Evolutionary conservation across 148 eudicot genomes (phyloP), one percentile per base, ranked within the genome.

Genomic region (Diospyros lotus): DNA sequence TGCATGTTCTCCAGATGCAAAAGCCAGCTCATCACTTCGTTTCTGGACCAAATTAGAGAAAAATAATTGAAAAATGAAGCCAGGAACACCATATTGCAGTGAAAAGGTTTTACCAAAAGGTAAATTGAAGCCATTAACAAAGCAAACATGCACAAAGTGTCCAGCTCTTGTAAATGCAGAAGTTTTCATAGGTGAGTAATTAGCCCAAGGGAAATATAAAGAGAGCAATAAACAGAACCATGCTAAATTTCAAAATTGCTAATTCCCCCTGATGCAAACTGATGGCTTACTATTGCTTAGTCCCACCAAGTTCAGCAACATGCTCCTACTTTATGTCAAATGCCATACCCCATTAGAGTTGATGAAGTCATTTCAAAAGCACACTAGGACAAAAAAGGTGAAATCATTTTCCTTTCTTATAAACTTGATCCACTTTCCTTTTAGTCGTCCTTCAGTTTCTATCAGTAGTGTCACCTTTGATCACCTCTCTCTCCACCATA

Each of bases 1-100:
- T 73, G 82, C 64, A 72, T 81, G 83, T 72, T 94, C 94, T 76
- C 86, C 83, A 75, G 92, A 81, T 82, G 87, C 85, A 77, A 50
- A 79, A 71, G 87, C 86, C 82, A 92, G 92, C 63, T 80, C 90
- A 78, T 90, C 90, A 77, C 81, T 86, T 84, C 80, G 86, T 77
- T 83, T 87, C 98, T 94, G 73, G 46, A 80, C 48, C 59, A 54
- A 81, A 73, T 53, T 60, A 75, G 76, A 62, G 43, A 73, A 60
- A 15, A 66, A 44, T 18, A 58, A 63, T 8, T 6, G 61, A 28
- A 28, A 28, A 28, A 28, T 28, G 42, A 46, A 68, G 42, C 15
- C 15, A 17, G 69, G 28, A 68, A 14, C 50, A 15, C 58, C 12
- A 53, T 5, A 5, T 8, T 61, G 14, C 9, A 46, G 42, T 41